Conservation (phyloP, 139 green algal species). For the Edaphochlamys debaryana region DNA sequence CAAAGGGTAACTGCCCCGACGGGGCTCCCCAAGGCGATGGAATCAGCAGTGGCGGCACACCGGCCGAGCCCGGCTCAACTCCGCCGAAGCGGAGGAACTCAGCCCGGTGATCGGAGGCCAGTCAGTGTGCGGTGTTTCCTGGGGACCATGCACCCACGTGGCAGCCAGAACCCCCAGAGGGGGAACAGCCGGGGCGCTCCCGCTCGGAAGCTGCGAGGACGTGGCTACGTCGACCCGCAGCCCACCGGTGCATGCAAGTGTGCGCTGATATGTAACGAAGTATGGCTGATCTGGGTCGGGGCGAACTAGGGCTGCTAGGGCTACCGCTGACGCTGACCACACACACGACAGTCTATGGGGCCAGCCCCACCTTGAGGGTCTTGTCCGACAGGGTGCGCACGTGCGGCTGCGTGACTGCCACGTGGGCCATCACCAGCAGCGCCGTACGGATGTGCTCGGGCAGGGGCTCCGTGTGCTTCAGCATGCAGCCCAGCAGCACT, state of each 20-base stretch:
- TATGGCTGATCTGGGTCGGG: too few relatives aligned
- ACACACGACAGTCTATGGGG: too few relatives aligned
- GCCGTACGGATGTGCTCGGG: slow-evolving; percentile 42
- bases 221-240: slow-evolving; percentile 19
- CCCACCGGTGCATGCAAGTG: neutral
- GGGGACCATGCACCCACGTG: slow-evolving; percentile 27
- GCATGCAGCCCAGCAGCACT: slow-evolving; percentile 62
- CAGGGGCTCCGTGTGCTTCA: slow-evolving; percentile 43
- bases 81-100: neutral
- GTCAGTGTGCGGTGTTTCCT: slow-evolving; percentile 32
- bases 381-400: slow-evolving; percentile 54
- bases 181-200: slow-evolving; percentile 24
- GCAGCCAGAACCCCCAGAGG: neutral
- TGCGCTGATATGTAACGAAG: too few relatives aligned
- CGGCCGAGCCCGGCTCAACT: slow-evolving; percentile 15
- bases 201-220: slow-evolving; percentile 5
- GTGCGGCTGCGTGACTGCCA: slow-evolving; percentile 70
- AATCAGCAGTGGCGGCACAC: slow-evolving; percentile 59
- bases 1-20: slow-evolving; percentile 73
- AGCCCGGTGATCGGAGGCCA: neutral
- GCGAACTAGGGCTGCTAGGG: too few relatives aligned
- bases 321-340: too few relatives aligned
- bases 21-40: slow-evolving; percentile 75
- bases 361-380: slow-evolving; percentile 65
- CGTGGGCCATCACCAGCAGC: slow-evolving; percentile 71